These are phyloP conservation scores for Aphanomyces stellatus DNA, from an alignment of 352 stramenopile species.

Conservation along the genomic window DNA sequence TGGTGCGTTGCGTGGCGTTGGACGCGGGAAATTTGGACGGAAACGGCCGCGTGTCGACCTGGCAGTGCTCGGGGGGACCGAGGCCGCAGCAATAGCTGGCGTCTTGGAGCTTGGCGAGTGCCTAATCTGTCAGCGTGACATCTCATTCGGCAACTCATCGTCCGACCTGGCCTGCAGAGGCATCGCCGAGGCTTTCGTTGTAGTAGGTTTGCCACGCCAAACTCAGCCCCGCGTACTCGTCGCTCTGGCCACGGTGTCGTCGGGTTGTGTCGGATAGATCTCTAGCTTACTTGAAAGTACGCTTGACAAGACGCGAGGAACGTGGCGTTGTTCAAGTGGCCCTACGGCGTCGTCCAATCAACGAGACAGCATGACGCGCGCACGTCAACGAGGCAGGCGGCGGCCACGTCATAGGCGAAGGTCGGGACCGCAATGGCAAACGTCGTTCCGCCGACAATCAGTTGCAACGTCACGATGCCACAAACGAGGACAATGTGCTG, in stretches of 20 bases:
- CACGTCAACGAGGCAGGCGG: constrained; percentile 52
- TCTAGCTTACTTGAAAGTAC: constrained; percentile 14
- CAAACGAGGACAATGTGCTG: constrained; percentile 41
- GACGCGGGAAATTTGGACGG: constrained; percentile 35
- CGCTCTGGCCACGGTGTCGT: constrained; percentile 22
- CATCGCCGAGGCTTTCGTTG: constrained; percentile 31
- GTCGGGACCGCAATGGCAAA: constrained; percentile 29
- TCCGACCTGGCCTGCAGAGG: constrained; percentile 30
- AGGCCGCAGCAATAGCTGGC: constrained; percentile 65
- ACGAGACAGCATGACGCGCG: neutral
- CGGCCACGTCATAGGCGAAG: constrained; percentile 31
- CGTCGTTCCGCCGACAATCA: constrained; percentile 47
- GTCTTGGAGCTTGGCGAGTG: constrained; percentile 52
- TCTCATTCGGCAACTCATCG: neutral
- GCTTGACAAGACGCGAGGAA: neutral
- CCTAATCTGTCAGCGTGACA: constrained; percentile 1
- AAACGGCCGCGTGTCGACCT: constrained; percentile 36
- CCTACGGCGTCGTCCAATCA: neutral
- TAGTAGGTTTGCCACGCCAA: constrained; percentile 76
- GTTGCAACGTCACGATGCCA: constrained; percentile 47
- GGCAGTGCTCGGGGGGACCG: constrained; percentile 42
- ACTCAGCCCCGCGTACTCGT: constrained; percentile 49
- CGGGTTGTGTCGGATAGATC: neutral
- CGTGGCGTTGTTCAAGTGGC: constrained; percentile 1
- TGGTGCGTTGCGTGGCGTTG: constrained; percentile 20